These are phyloP conservation scores for Pisolithus albus DNA, from an alignment of 768 basidiomycete species.

Conservation along the genomic window DNA sequence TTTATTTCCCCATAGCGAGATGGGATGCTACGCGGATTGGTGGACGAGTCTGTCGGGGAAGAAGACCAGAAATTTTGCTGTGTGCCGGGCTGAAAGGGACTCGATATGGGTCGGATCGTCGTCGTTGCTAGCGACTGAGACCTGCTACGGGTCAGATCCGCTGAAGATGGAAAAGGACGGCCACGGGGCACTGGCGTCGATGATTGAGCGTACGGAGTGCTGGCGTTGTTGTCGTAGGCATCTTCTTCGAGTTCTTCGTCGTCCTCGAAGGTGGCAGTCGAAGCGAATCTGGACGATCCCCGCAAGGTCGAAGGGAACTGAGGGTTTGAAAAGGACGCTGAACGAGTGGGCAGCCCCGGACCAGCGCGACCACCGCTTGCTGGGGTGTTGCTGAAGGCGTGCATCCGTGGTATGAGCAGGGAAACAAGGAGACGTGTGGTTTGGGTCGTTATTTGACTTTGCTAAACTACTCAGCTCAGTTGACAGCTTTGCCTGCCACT, in stretches of 20 bases:
- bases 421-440: conserved; percentile 16
- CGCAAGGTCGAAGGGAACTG: conserved; percentile 64
- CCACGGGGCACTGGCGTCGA: too few species aligned
- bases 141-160: conserved; percentile 62
- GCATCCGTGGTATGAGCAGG: conserved; percentile 43
- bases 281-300: conserved; percentile 46
- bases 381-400: conserved; percentile 35
- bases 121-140: conserved; percentile 69
- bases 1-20: conserved; percentile 55
- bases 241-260: too few species aligned
- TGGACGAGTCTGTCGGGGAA: too few species aligned
- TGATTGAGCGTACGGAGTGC: too few species aligned
- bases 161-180: conserved; percentile 22
- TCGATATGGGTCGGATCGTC: conserved; percentile 46
- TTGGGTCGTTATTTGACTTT: too few species aligned
- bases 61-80: too few species aligned
- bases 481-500: too few species aligned
- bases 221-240: too few species aligned
- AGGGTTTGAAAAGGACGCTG: conserved; percentile 59
- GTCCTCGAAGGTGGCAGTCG: too few species aligned
- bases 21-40: conserved; percentile 30
- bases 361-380: conserved; percentile 20
- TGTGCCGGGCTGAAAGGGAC: conserved; percentile 28
- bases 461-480: too few species aligned
- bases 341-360: conserved; percentile 46